Percentiles rank a stretch among this genome's conserved stretches.
Conservation (phyloP, 2,329 filamentous ascomycete genomes). For the Epichloe amarillans region DNA sequence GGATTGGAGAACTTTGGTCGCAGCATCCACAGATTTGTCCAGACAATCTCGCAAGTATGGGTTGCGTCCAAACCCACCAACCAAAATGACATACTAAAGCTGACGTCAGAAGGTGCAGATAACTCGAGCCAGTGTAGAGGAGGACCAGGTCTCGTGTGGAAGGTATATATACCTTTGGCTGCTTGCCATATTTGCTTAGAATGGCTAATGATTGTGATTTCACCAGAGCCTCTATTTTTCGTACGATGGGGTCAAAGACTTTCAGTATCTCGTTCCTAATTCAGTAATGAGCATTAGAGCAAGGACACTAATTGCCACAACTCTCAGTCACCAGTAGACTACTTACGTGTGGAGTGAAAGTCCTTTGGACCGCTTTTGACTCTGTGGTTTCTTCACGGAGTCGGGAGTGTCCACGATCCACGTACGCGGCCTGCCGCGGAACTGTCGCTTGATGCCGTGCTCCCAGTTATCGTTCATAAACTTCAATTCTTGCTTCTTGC, state of each 20-base stretch:
- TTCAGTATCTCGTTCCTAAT: background rate
- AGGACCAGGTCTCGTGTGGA: background rate
- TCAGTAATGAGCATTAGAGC: background rate
- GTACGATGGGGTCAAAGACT: slow-evolving; percentile 12
- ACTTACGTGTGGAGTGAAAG: background rate
- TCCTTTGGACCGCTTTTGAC: background rate
- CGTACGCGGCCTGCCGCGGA: slow-evolving; percentile 5
- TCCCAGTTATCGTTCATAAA: slow-evolving; percentile 18
- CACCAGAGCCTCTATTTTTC: slow-evolving; percentile 12
- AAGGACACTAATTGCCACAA: background rate
- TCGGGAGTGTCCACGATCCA: slow-evolving; percentile 13
- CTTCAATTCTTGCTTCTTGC: background rate
- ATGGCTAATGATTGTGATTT: slow-evolving; percentile 13
- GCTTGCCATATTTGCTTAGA: background rate
- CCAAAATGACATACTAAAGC: slow-evolving; percentile 23
- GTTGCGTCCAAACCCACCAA: slow-evolving; percentile 25
- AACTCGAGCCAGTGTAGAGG: too few species aligned
- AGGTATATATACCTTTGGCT: slow-evolving; percentile 15
- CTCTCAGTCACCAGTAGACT: background rate
- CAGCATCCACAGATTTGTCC: accelerated
- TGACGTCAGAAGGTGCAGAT: background rate
- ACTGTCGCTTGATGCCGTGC: slow-evolving; percentile 16
- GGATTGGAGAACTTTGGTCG: slow-evolving; percentile 17
- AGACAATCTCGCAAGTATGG: slow-evolving; percentile 16
- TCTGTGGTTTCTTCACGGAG: background rate